Evolutionary conservation across 805 yeast genomes (phyloP).

Genomic region (Ogataea wickerhamii): DNA sequence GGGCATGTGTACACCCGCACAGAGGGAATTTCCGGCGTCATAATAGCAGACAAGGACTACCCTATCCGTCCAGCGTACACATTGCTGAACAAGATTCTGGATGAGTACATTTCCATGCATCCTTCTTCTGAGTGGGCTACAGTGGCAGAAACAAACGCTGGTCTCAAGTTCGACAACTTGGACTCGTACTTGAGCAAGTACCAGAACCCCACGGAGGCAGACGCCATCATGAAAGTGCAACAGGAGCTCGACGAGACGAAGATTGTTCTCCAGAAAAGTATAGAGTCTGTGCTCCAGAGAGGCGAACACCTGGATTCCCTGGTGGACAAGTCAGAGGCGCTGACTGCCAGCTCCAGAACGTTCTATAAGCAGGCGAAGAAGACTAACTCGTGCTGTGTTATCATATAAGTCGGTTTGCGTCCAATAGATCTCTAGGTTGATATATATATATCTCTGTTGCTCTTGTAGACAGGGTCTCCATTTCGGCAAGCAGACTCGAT

Average conservation of each 20-base stretch:
- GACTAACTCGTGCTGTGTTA: conserved; percentile 83
- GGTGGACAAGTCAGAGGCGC: conserved; percentile 93
- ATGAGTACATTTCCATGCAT: conserved; percentile 81
- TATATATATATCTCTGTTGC: no score
- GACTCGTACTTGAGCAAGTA: conserved; percentile 73
- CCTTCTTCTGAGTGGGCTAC: conserved; percentile 70
- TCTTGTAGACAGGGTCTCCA: no score
- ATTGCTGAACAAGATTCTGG: conserved; percentile 81
- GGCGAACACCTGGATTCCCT: conserved; percentile 94
- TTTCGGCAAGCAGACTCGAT: no score
- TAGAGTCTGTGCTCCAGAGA: conserved; percentile 88
- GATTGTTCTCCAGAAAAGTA: conserved; percentile 92
- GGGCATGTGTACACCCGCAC: conserved; percentile 89
- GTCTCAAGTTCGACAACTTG: conserved; percentile 55
- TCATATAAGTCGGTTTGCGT: conserved; percentile 50
- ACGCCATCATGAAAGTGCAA: conserved; percentile 94
- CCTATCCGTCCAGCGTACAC: conserved; percentile 97
- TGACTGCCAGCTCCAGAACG: conserved; percentile 84
- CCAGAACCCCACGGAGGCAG: conserved; percentile 97
- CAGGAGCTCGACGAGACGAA: conserved; percentile 97
- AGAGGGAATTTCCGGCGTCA: conserved; percentile 89
- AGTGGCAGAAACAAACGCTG: conserved; percentile 42
- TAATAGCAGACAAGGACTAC: conserved; percentile 91
- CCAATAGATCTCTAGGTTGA: no score
- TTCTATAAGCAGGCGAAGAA: conserved; percentile 97